phyloP scores from a whole-genome alignment of 164 flowering plant genomes.

The Protea cynaroides region DNA sequence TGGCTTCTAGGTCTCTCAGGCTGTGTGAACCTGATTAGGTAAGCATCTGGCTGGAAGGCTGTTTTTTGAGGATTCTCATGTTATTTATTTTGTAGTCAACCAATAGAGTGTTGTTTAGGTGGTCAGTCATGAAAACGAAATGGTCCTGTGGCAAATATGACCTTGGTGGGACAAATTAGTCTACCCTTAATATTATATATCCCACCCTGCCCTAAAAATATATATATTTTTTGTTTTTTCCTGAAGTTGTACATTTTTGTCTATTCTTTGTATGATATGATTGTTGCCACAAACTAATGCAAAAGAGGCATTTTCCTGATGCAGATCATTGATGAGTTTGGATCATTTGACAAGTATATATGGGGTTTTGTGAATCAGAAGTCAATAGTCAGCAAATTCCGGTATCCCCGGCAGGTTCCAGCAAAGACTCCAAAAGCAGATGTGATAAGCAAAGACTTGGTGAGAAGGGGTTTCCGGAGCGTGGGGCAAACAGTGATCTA shows the following conservation, averaged over 20 bases:
- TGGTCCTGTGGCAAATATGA: not conserved
- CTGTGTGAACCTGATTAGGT: too few relatives aligned
- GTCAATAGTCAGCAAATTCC: constrained; percentile 25
- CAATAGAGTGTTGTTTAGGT: not conserved
- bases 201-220: too few relatives aligned
- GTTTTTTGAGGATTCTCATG: too few relatives aligned
- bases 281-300: not conserved
- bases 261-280: not conserved
- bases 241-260: not conserved
- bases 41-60: too few relatives aligned
- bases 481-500: constrained; percentile 34
- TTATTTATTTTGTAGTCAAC: not conserved
- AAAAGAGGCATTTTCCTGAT: constrained; percentile 2
- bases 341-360: constrained; percentile 30
- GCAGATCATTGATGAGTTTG: constrained; percentile 30
- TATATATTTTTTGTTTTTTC: too few relatives aligned
- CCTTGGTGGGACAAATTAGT: not conserved
- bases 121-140: not conserved
- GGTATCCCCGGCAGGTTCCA: constrained; percentile 35
- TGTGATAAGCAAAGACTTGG: constrained; percentile 33
- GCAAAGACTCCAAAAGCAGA: constrained; percentile 35
- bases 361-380: constrained; percentile 33
- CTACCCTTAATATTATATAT: not conserved
- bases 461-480: constrained; percentile 31
- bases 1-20: too few relatives aligned